phyloP scores from a whole-genome alignment of 2,329 filamentous ascomycete genomes.

The Monilinia aucupariae region DNA sequence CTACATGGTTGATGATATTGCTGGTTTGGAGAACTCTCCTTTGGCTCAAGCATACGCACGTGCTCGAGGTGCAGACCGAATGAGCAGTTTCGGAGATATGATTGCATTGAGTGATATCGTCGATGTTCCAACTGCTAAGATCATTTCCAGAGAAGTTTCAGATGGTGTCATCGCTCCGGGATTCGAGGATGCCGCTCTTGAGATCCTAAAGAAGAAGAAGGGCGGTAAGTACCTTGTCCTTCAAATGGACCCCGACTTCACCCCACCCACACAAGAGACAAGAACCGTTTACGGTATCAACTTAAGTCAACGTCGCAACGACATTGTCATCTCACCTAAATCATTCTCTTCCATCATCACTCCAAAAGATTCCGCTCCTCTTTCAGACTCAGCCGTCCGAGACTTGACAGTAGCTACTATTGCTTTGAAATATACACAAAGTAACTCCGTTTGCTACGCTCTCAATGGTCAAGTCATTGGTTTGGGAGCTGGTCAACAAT shows the following conservation, averaged over 20 bases:
- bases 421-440: constrained; percentile 96
- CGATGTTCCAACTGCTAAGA: constrained; percentile 89
- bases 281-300: constrained; percentile 87
- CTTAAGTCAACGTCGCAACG: constrained; percentile 87
- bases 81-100: constrained; percentile 97
- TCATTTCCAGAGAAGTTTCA: constrained; percentile 96
- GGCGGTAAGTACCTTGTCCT: constrained; percentile 93
- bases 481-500: constrained; percentile 93
- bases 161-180: constrained; percentile 92
- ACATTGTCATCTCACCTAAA: constrained; percentile 75
- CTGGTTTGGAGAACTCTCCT: constrained; percentile 75
- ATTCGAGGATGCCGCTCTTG: constrained; percentile 78
- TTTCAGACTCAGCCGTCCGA: constrained; percentile 76
- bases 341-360: constrained; percentile 83
- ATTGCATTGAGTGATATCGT: constrained; percentile 89
- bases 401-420: constrained; percentile 95
- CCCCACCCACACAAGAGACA: constrained; percentile 67
- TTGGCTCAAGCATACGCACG: constrained; percentile 94
- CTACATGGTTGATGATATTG: constrained; percentile 96
- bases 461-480: constrained; percentile 90
- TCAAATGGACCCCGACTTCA: constrained; percentile 85
- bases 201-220: constrained; percentile 96
- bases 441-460: constrained; percentile 98
- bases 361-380: constrained; percentile 67
- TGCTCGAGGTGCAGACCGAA: constrained; percentile 90